These are phyloP conservation scores for Jatropha podagrica DNA, from an alignment of 441 rosid species.

Conservation along the genomic window DNA sequence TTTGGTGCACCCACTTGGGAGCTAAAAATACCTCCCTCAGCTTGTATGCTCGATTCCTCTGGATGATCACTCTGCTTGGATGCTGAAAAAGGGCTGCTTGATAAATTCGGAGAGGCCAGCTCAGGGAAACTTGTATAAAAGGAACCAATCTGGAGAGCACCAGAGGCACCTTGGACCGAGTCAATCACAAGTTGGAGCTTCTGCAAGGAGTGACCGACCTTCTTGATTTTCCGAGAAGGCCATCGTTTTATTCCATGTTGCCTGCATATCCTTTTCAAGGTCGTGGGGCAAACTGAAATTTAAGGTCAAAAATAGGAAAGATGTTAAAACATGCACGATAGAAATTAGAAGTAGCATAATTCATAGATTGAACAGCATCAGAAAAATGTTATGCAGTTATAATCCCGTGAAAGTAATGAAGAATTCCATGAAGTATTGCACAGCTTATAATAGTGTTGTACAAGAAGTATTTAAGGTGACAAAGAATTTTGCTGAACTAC, in stretches of 20 bases:
- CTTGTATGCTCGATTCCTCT: slow-evolving; percentile 27
- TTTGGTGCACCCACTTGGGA: slow-evolving; percentile 34
- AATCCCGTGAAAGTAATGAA: background rate
- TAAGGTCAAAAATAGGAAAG: slow-evolving; percentile 6
- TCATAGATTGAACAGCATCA: background rate
- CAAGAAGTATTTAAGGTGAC: background rate
- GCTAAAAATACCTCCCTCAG: slow-evolving; percentile 28
- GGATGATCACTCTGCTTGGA: slow-evolving; percentile 35
- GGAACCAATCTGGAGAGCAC: slow-evolving; percentile 60
- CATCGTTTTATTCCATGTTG: slow-evolving; percentile 84
- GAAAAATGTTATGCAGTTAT: background rate
- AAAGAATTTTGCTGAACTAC: background rate
- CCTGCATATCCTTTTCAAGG: slow-evolving; percentile 92
- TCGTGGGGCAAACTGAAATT: slow-evolving; percentile 92
- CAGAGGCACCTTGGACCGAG: slow-evolving; percentile 75
- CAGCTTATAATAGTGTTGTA: background rate
- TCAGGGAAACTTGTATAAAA: slow-evolving; percentile 68
- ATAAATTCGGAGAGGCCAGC: slow-evolving; percentile 50
- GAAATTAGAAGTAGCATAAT: background rate
- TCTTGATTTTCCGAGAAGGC: slow-evolving; percentile 95
- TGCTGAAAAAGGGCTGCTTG: slow-evolving; percentile 37
- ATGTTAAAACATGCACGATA: background rate
- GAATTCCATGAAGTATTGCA: too few relatives aligned
- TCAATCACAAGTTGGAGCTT: slow-evolving; percentile 78
- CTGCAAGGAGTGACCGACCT: slow-evolving; percentile 86